These are phyloP conservation scores for Hypsizygus ulmarius DNA, from an alignment of 1,284 basidiomycete genomes.

Conservation along the genomic window DNA sequence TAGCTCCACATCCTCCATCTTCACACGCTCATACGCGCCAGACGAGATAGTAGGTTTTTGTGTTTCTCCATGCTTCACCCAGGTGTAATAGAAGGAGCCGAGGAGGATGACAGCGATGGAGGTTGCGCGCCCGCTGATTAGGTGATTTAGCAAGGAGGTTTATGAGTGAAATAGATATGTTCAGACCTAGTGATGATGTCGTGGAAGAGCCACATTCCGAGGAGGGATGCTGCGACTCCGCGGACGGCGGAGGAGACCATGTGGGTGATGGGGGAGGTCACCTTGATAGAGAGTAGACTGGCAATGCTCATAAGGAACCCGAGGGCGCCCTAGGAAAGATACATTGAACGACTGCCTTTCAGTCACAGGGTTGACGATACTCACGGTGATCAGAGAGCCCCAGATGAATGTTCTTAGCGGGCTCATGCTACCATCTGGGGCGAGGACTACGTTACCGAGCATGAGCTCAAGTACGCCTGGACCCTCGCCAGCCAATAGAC, in stretches of 20 bases:
- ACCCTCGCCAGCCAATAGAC: slow-evolving; percentile 71
- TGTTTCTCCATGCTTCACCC: slow-evolving; percentile 75
- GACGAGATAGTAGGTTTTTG: slow-evolving; percentile 27
- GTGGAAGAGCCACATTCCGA: slow-evolving; percentile 72
- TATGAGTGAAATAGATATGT: slow-evolving; percentile 3
- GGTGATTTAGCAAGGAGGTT: slow-evolving; percentile 1
- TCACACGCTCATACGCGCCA: slow-evolving; percentile 37
- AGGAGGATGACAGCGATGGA: slow-evolving; percentile 78
- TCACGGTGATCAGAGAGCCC: slow-evolving; percentile 75
- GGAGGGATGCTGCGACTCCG: slow-evolving; percentile 76
- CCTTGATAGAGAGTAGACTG: slow-evolving; percentile 85
- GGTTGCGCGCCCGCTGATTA: slow-evolving; percentile 66
- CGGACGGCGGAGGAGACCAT: slow-evolving; percentile 88
- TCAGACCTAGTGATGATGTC: slow-evolving; percentile 74
- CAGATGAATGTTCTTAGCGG: slow-evolving; percentile 67
- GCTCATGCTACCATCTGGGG: slow-evolving; percentile 39
- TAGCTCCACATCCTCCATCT: slow-evolving; percentile 39
- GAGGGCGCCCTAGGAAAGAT: slow-evolving; percentile 58
- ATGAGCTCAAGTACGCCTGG: slow-evolving; percentile 59
- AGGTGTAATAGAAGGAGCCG: slow-evolving; percentile 84
- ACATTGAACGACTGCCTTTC: not conserved
- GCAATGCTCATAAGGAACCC: slow-evolving; percentile 91
- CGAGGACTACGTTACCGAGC: slow-evolving; percentile 40
- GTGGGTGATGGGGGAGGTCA: slow-evolving; percentile 89
- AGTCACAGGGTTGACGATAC: slow-evolving; percentile 23